Evolutionary conservation across 1,139 yeast species (phyloP).

Genomic region (Saccharomycopsis phalli): DNA sequence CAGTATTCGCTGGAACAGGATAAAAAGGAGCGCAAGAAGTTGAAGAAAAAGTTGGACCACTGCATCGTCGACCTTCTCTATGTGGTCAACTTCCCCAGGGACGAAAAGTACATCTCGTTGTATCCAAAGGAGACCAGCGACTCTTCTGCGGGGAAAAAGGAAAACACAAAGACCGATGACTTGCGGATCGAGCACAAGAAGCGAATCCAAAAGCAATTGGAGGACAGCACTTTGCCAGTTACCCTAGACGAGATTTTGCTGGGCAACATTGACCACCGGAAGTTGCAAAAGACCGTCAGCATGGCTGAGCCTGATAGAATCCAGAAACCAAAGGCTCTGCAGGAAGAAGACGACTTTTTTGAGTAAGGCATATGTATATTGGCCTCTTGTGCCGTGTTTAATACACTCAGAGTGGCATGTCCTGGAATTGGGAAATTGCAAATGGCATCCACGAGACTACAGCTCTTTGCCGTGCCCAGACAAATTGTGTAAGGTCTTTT

Average conservation of each 20-base stretch:
- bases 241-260: constrained; percentile 46
- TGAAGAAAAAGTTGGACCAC: constrained; percentile 44
- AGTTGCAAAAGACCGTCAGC: constrained; percentile 16
- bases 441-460: too few species aligned
- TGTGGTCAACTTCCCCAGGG: constrained; percentile 67
- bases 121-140: constrained; percentile 38
- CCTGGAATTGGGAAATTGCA: too few species aligned
- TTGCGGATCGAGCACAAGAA: constrained; percentile 43
- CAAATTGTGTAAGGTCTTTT: too few species aligned
- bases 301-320: constrained; percentile 16
- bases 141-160: constrained; percentile 22
- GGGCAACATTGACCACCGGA: constrained; percentile 33
- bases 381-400: too few species aligned
- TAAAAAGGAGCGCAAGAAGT: constrained; percentile 45
- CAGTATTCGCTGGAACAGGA: constrained; percentile 27
- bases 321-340: constrained; percentile 1
- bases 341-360: constrained; percentile 41
- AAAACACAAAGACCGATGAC: constrained; percentile 35
- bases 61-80: constrained; percentile 71
- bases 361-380: constrained; percentile 33
- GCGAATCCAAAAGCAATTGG: constrained; percentile 41
- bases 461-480: too few species aligned
- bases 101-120: constrained; percentile 72
- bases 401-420: too few species aligned
- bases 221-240: constrained; percentile 46